Conservation (phyloP, 2,329 filamentous ascomycete species). For the Apiospora sp. region DNA sequence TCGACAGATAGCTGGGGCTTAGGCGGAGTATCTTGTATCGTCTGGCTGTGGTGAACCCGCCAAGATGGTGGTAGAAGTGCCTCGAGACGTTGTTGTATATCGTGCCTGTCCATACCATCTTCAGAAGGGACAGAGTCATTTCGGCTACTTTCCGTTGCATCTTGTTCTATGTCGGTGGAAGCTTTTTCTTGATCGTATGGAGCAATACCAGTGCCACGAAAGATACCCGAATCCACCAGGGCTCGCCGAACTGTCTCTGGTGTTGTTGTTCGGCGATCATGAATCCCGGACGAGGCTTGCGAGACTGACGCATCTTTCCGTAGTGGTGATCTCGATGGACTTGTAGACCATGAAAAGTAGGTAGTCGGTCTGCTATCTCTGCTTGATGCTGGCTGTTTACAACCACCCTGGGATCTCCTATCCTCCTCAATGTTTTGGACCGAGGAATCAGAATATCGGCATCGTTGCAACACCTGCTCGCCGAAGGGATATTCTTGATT, state of each 20-base stretch:
- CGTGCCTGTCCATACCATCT: background rate
- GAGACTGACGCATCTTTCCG: background rate
- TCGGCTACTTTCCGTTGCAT: background rate
- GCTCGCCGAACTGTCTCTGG: constrained; percentile 22
- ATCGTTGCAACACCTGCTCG: background rate
- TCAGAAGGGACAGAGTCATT: background rate
- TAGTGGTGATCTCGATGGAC: constrained; percentile 20
- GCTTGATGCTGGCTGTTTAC: background rate
- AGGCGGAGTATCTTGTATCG: background rate
- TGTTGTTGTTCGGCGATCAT: background rate
- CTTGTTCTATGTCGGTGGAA: background rate
- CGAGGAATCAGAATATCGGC: background rate
- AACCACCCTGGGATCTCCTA: background rate
- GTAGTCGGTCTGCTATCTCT: constrained; percentile 26
- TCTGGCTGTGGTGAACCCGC: constrained; percentile 1
- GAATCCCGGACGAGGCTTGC: background rate
- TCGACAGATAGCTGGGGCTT: background rate
- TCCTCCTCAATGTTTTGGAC: background rate
- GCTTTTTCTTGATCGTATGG: constrained; percentile 19
- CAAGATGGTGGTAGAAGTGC: background rate
- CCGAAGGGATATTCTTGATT: background rate
- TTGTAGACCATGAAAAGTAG: constrained; percentile 36
- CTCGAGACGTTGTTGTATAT: background rate
- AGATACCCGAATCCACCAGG: constrained; percentile 25
- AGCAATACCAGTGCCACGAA: constrained; percentile 25